Conservation (phyloP, 305 asterid species). For the Euphrasia arctica region DNA sequence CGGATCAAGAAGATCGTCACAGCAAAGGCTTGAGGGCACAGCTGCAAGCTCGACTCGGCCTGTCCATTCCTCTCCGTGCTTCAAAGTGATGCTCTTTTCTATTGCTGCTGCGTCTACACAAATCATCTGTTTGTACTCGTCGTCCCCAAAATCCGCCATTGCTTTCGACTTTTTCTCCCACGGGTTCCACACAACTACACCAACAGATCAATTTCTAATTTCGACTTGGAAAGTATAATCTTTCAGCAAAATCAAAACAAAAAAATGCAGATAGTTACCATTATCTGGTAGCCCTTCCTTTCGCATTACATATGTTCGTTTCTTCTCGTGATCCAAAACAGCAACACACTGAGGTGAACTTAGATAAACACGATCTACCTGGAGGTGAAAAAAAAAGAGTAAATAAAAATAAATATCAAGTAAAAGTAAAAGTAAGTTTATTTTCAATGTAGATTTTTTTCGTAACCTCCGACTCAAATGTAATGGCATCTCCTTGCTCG, state of each 20-base stretch:
- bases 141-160: constrained; percentile 87
- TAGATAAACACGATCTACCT: constrained; percentile 89
- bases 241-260: neutral
- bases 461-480: constrained; percentile 86
- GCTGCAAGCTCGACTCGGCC: constrained; percentile 73
- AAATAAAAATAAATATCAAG: neutral
- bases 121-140: constrained; percentile 84
- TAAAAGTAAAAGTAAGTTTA: neutral
- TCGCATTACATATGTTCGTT: constrained; percentile 75
- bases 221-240: neutral
- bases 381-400: constrained; percentile 8
- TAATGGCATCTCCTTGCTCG: constrained; percentile 90
- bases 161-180: constrained; percentile 94
- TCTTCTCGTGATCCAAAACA: constrained; percentile 89
- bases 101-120: constrained; percentile 83
- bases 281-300: constrained; percentile 92
- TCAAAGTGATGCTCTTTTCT: constrained; percentile 71
- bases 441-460: neutral
- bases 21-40: constrained; percentile 78
- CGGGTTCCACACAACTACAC: constrained; percentile 89
- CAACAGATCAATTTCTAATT: neutral
- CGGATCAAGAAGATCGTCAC: constrained; percentile 47
- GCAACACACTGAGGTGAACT: constrained; percentile 70
- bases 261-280: constrained; percentile 39
- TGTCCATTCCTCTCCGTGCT: constrained; percentile 92